phyloP scores from a whole-genome alignment of 371 early-diverging fungal species.

The Fennellomyces sp. region DNA sequence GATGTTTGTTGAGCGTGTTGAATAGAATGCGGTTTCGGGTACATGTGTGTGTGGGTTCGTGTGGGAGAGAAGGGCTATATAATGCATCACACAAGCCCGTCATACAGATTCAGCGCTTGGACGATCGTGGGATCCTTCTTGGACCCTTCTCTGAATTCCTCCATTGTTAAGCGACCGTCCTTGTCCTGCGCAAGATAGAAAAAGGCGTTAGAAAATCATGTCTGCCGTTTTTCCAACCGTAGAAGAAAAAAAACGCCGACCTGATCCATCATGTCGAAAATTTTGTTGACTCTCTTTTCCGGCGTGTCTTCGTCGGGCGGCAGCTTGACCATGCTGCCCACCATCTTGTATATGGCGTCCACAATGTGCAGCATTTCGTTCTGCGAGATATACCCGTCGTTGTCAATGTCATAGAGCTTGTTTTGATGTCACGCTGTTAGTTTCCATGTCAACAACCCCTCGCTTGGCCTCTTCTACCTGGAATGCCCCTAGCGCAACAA shows the following conservation, averaged over 20 bases:
- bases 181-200: constrained; percentile 53
- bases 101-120: constrained; percentile 86
- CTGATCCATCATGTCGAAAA: constrained; percentile 88
- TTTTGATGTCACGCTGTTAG: background rate
- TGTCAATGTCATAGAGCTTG: constrained; percentile 89
- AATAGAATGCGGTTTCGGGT: too few relatives aligned
- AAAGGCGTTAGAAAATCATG: background rate
- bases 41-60: background rate
- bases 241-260: constrained; percentile 34
- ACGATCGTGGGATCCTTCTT: constrained; percentile 89
- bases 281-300: constrained; percentile 90
- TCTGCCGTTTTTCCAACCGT: background rate
- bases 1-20: too few relatives aligned
- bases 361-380: constrained; percentile 92
- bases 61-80: background rate
- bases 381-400: constrained; percentile 86
- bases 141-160: constrained; percentile 90
- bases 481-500: constrained; percentile 41
- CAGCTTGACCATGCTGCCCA: constrained; percentile 88
- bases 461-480: constrained; percentile 17
- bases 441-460: background rate
- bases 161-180: constrained; percentile 79
- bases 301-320: constrained; percentile 92
- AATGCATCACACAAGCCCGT: constrained; percentile 73
- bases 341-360: constrained; percentile 93